A percentile compares a stretch with the other conserved stretches of the same genome.
Evolutionary conservation across 2,329 filamentous ascomycete genomes (phyloP).

Genomic region (Stenocarpella maydis): DNA sequence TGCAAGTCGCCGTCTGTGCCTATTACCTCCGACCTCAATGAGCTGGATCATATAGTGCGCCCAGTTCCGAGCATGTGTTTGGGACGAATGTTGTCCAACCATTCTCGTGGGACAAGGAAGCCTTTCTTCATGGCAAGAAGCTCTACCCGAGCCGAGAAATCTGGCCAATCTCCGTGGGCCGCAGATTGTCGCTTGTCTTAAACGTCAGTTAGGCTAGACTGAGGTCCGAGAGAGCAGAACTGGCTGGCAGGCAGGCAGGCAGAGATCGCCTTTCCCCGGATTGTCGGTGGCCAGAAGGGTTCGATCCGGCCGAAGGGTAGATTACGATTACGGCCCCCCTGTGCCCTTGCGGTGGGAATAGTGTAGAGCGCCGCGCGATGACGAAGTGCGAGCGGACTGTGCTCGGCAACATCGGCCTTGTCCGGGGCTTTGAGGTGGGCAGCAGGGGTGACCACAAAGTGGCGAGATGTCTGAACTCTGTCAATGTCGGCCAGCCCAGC

Average conservation of each 20-base stretch:
- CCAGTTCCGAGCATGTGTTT: conserved; percentile 28
- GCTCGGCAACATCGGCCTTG: conserved; percentile 9
- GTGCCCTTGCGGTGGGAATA: conserved; percentile 13
- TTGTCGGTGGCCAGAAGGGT: conserved; percentile 11
- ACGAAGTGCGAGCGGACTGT: conserved; percentile 9
- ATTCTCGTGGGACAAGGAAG: conserved; percentile 22
- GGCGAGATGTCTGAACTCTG: conserved; percentile 20
- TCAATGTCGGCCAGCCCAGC: conserved; percentile 18
- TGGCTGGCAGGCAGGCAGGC: neutral
- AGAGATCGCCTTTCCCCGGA: conserved; percentile 10
- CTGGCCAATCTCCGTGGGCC: conserved; percentile 20
- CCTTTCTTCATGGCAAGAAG: conserved; percentile 23
- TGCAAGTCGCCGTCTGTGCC: conserved; percentile 30
- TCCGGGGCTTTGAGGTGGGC: conserved; percentile 4
- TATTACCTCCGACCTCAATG: neutral
- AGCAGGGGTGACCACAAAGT: conserved; percentile 13
- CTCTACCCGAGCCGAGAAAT: conserved; percentile 31
- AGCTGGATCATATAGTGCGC: conserved; percentile 29
- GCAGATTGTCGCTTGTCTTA: conserved; percentile 29
- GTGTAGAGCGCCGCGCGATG: conserved; percentile 14
- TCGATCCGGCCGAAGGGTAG: conserved; percentile 25
- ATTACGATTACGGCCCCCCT: neutral
- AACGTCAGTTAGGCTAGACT: conserved; percentile 24
- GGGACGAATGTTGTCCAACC: conserved; percentile 20
- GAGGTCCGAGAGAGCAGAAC: conserved; percentile 15